Percentiles rank a stretch among this genome's conserved stretches.
Conservation (phyloP, 2,329 filamentous ascomycete genomes). For the Fusarium sp. region DNA sequence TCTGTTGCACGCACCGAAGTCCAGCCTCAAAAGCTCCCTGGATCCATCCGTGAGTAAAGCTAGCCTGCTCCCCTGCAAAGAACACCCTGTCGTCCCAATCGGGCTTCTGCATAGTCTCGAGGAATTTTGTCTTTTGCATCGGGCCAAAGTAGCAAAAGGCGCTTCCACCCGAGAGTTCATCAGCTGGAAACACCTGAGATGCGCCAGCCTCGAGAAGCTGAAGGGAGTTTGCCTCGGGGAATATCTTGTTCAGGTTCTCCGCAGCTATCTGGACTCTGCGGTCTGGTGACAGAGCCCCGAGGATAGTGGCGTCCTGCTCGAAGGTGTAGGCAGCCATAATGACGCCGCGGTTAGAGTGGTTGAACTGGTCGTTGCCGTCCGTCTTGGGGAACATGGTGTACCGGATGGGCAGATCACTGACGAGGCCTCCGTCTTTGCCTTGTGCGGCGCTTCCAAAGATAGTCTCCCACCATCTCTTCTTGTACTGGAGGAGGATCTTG, state of each 20-base stretch:
- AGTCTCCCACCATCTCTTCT: constrained; percentile 1
- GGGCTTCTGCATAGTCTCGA: background rate
- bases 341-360: background rate
- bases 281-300: background rate
- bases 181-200: background rate
- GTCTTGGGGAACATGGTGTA: constrained; percentile 1
- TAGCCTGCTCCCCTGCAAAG: background rate
- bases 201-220: background rate
- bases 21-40: constrained; percentile 4
- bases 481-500: constrained; percentile 5
- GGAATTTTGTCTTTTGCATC: constrained; percentile 1
- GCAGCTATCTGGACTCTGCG: background rate
- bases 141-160: background rate
- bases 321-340: constrained; percentile 2
- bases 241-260: background rate
- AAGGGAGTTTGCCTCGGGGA: background rate
- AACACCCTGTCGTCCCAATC: background rate
- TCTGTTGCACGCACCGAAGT: background rate
- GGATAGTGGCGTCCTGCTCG: background rate
- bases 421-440: background rate
- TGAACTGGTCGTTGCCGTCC: background rate
- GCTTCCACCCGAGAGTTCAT: constrained; percentile 1
- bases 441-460: background rate
- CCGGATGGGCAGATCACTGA: background rate
- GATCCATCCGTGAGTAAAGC: constrained; percentile 1